phyloP scores from a whole-genome alignment of 2,329 filamentous ascomycete species.

The Colletotrichum salicis region DNA sequence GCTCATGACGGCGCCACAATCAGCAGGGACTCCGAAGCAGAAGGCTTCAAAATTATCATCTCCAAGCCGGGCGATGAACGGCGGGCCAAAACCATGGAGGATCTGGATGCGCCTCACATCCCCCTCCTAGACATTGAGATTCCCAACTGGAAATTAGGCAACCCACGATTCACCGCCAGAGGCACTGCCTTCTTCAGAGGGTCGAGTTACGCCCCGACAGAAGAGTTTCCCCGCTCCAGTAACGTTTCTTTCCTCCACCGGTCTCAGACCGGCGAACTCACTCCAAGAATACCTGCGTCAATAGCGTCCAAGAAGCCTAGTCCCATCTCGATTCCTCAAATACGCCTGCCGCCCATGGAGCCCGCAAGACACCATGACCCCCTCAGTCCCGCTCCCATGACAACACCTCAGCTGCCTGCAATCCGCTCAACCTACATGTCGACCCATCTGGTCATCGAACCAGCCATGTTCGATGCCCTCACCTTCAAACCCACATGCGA shows the following conservation, averaged over 20 bases:
- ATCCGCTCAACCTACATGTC: conserved; percentile 60
- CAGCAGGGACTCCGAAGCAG: conserved; percentile 66
- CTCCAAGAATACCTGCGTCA: conserved; percentile 44
- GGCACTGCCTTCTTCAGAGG: conserved; percentile 82
- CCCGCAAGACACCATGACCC: conserved; percentile 37
- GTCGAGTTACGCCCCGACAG: conserved; percentile 82
- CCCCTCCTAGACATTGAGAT: conserved; percentile 79
- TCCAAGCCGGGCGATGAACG: conserved; percentile 72
- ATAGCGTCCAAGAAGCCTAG: conserved; percentile 49
- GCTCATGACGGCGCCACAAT: conserved; percentile 68
- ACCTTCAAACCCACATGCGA: conserved; percentile 83
- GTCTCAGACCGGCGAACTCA: conserved; percentile 46
- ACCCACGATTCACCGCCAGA: conserved; percentile 79
- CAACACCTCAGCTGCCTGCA: conserved; percentile 52
- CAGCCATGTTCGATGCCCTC: conserved; percentile 84
- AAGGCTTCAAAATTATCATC: conserved; percentile 83
- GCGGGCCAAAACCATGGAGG: conserved; percentile 72
- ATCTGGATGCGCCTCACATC: conserved; percentile 54
- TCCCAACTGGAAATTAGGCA: conserved; percentile 85
- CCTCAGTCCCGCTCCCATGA: conserved; percentile 37
- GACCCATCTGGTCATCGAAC: conserved; percentile 66
- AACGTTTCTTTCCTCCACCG: conserved; percentile 60
- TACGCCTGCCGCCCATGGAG: conserved; percentile 41
- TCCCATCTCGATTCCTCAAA: conserved; percentile 50
- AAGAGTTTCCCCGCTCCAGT: conserved; percentile 73